phyloP scores from a whole-genome alignment of 371 early-diverging fungal genomes.

The Saksenaea oblongispora region DNA sequence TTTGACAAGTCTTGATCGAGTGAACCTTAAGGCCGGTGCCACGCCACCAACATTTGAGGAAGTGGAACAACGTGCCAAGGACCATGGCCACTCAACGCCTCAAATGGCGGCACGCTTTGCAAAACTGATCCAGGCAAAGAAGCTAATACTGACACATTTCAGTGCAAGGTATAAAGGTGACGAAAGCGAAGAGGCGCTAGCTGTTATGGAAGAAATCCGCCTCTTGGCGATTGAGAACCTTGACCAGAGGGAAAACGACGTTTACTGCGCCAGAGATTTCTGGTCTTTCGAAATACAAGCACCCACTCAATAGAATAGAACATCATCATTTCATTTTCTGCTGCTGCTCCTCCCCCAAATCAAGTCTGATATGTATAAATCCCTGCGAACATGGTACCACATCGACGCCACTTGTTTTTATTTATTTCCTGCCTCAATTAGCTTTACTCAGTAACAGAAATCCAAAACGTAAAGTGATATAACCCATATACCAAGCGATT shows the following conservation, averaged over 20 bases:
- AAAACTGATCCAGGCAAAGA: conserved; percentile 37
- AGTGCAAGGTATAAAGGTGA: conserved; percentile 60
- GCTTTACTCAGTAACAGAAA: too few relatives aligned
- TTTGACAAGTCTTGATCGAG: conserved; percentile 35
- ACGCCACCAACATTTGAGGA: conserved; percentile 22
- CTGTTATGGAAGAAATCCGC: conserved; percentile 59
- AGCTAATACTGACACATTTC: conserved; percentile 61
- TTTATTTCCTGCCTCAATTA: too few relatives aligned
- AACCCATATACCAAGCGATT: neutral
- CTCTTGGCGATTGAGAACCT: conserved; percentile 38
- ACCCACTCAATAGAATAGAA: too few relatives aligned
- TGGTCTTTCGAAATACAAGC: conserved; percentile 41
- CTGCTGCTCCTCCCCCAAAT: too few relatives aligned
- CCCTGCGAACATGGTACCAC: too few relatives aligned
- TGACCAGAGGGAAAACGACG: conserved; percentile 28
- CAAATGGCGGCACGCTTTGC: conserved; percentile 62
- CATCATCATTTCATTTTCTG: too few relatives aligned
- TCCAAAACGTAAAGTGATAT: too few relatives aligned
- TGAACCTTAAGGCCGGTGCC: conserved; percentile 6
- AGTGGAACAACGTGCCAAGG: conserved; percentile 36
- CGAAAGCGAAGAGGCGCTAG: conserved; percentile 31
- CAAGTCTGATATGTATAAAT: too few relatives aligned
- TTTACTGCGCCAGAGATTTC: conserved; percentile 48
- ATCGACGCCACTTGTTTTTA: too few relatives aligned
- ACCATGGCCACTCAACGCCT: conserved; percentile 67